Percentiles rank a stretch among this genome's conserved stretches.
phyloP scores from a whole-genome alignment of 371 early-diverging fungal genomes.

The Rhizopus stolonifer region DNA sequence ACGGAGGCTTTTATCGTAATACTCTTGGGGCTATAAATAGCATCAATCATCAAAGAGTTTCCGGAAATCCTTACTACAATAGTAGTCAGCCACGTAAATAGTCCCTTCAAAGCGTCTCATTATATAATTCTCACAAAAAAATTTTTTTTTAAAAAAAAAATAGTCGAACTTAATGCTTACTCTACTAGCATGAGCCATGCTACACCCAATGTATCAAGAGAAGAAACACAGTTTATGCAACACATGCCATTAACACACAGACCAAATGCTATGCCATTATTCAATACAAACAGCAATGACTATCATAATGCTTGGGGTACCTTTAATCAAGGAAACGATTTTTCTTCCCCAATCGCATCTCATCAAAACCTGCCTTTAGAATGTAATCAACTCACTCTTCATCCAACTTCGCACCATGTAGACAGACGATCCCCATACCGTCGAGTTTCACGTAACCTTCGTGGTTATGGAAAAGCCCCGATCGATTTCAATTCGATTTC shows the following conservation, averaged over 20 bases:
- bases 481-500: neutral
- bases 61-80: neutral
- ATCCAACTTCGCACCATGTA: neutral
- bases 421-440: neutral
- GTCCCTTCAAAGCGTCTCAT: too few species aligned
- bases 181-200: neutral
- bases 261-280: neutral
- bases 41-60: neutral
- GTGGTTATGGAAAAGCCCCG: neutral
- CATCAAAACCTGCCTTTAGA: neutral
- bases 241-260: neutral
- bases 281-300: neutral
- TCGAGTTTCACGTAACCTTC: neutral
- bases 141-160: neutral
- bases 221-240: neutral
- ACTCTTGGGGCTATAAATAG: neutral
- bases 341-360: neutral
- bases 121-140: too few species aligned
- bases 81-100: neutral
- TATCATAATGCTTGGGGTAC: neutral
- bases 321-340: neutral
- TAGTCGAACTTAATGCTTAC: neutral
- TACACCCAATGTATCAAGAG: neutral
- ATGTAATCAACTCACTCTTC: neutral
- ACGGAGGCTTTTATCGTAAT: neutral